Evolutionary conservation across 495 filamentous ascomycete genomes (phyloP).

Genomic region (Penicillium atrosanguineum): DNA sequence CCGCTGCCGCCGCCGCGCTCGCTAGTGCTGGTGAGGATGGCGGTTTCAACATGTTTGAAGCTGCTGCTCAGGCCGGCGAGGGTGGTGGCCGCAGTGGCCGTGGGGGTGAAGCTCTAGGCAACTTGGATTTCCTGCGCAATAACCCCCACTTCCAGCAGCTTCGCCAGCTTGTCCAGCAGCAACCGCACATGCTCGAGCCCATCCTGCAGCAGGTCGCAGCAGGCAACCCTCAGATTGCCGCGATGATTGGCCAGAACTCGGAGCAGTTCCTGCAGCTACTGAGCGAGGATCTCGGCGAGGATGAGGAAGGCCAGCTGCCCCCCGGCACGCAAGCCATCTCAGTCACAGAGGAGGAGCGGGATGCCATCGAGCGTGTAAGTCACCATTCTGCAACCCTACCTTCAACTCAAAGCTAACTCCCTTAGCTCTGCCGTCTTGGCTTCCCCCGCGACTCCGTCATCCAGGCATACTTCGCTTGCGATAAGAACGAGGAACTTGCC

Average conservation of each 20-base stretch:
- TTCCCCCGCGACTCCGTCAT: conserved; percentile 93
- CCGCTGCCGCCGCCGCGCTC: conserved; percentile 34
- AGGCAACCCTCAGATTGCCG: conserved; percentile 90
- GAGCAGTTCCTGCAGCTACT: conserved; percentile 89
- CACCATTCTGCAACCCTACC: background rate
- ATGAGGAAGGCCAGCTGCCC: conserved; percentile 69
- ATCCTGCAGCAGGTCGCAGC: conserved; percentile 95
- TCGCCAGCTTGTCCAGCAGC: conserved; percentile 92
- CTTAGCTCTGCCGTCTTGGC: conserved; percentile 80
- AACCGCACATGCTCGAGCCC: conserved; percentile 96
- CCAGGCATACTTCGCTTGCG: conserved; percentile 98
- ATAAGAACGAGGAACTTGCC: conserved; percentile 97
- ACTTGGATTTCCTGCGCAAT: conserved; percentile 91
- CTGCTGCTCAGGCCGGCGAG: conserved; percentile 73
- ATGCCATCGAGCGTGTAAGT: conserved; percentile 91
- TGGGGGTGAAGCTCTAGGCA: conserved; percentile 61
- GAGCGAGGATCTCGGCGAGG: conserved; percentile 66
- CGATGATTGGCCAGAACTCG: conserved; percentile 83
- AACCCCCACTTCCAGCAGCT: conserved; percentile 98
- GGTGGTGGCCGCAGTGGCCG: conserved; percentile 51
- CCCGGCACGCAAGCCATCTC: conserved; percentile 85
- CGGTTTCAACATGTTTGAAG: conserved; percentile 89
- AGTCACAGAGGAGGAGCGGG: conserved; percentile 93
- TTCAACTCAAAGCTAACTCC: conserved; percentile 25
- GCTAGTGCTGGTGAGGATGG: conserved; percentile 51